Evolutionary conservation across 2,329 filamentous ascomycete genomes (phyloP).

Genomic region (Arthroderma sp.): DNA sequence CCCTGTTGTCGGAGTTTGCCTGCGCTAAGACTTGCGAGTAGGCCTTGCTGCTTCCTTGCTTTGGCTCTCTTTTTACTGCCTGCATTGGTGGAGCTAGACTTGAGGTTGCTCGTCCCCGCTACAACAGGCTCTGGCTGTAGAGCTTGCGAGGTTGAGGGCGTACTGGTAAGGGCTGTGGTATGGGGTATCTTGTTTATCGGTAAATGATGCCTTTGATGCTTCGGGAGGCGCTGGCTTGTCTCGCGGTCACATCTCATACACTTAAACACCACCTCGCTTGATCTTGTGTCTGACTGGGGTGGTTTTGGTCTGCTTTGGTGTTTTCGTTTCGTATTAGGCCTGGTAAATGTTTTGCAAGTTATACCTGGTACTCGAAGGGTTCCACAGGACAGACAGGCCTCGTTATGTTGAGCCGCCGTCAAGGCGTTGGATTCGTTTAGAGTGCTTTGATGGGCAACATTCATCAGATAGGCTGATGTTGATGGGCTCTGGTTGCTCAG

Average conservation of each 20-base stretch:
- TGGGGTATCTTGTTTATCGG: conserved; percentile 8
- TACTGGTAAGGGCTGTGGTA: background rate
- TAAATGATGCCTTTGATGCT: conserved; percentile 9
- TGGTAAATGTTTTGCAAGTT: conserved; percentile 19
- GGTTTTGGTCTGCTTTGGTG: conserved; percentile 7
- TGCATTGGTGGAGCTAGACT: conserved; percentile 23
- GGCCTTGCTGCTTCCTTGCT: conserved; percentile 39
- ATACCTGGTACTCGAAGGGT: conserved; percentile 20
- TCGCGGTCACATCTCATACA: conserved; percentile 26
- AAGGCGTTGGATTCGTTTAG: conserved; percentile 22
- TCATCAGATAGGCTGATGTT: conserved; percentile 29
- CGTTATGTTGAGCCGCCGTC: conserved; percentile 19
- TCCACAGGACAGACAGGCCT: conserved; percentile 30
- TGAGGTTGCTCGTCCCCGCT: background rate
- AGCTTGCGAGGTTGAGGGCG: conserved; percentile 3
- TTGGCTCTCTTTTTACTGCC: conserved; percentile 45
- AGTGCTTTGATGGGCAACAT: conserved; percentile 24
- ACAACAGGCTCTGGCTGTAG: too few species aligned
- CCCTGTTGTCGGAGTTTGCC: conserved; percentile 14
- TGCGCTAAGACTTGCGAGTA: conserved; percentile 41
- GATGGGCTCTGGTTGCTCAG: conserved; percentile 23
- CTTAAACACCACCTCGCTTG: conserved; percentile 16
- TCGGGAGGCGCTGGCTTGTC: conserved; percentile 17
- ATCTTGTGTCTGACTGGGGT: conserved; percentile 7
- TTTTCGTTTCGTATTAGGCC: conserved; percentile 8